Conservation (phyloP, 176 grass and related monocot genomes). For the Aegilops bicornis region DNA sequence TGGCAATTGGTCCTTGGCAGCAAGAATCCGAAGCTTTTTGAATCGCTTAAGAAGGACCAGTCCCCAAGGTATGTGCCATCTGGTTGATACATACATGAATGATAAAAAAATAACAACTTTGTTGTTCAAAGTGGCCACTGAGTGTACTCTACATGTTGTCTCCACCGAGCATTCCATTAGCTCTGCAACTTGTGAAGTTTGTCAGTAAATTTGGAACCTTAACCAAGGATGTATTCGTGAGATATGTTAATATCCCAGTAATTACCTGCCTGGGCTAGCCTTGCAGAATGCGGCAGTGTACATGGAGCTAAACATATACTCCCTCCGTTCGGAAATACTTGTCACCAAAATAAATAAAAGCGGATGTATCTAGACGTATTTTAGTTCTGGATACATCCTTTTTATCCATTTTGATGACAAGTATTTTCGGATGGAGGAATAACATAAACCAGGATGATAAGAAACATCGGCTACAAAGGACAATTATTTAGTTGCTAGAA, state of each 20-base stretch:
- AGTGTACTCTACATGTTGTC: neutral
- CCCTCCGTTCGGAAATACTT: no score
- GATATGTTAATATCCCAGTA: neutral
- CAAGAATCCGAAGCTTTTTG: slow-evolving; percentile 15
- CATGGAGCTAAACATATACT: neutral
- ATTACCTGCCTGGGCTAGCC: neutral
- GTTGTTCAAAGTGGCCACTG: neutral
- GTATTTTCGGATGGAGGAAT: no score
- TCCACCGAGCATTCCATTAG: neutral
- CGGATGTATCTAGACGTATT: no score
- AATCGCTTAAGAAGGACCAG: slow-evolving; percentile 16
- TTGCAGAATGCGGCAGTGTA: neutral
- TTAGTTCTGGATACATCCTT: no score
- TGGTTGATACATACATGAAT: neutral
- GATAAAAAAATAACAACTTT: neutral
- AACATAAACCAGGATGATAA: neutral
- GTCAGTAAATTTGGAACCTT: neutral
- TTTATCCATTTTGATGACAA: no score
- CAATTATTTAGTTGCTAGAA: neutral
- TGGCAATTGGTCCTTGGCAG: neutral
- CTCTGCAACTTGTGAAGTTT: neutral
- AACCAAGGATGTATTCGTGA: neutral
- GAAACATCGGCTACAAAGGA: neutral
- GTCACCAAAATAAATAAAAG: no score
- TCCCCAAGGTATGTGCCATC: slow-evolving; percentile 30